Evolutionary conservation across 352 stramenopile genomes (phyloP).

Genomic region (Phytophthora agathidicida): DNA sequence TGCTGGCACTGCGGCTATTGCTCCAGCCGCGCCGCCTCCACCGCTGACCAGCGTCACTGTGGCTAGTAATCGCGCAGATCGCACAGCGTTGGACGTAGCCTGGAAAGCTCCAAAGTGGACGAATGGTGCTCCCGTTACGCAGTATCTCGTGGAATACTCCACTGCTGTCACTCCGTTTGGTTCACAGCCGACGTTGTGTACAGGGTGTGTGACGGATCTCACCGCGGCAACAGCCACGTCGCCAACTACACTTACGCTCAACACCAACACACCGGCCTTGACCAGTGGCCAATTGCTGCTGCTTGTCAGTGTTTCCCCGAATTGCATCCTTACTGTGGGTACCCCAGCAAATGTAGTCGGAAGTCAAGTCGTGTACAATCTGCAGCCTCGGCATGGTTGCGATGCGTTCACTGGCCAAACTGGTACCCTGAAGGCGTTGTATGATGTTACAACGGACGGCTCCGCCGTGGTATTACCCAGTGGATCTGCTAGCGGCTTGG

Average conservation of each 20-base stretch:
- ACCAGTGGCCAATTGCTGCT: conserved; percentile 44
- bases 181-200: conserved; percentile 40
- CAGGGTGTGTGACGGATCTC: conserved; percentile 53
- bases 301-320: conserved; percentile 46
- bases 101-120: conserved; percentile 72
- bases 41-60: conserved; percentile 81
- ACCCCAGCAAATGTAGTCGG: conserved; percentile 14
- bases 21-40: conserved; percentile 72
- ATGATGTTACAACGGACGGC: conserved; percentile 50
- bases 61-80: conserved; percentile 78
- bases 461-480: conserved; percentile 40
- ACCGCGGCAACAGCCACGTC: conserved; percentile 23
- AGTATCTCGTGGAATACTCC: conserved; percentile 91
- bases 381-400: conserved; percentile 57
- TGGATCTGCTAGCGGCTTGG: background rate
- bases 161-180: conserved; percentile 60
- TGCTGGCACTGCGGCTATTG: conserved; percentile 40
- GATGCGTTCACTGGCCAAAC: conserved; percentile 50
- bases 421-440: conserved; percentile 48
- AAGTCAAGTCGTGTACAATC: conserved; percentile 47
- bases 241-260: conserved; percentile 44
- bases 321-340: conserved; percentile 60
- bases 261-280: conserved; percentile 33
- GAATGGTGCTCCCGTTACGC: conserved; percentile 71
- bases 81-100: conserved; percentile 81